phyloP scores from a whole-genome alignment of 164 flowering plant genomes.

The Hamamelis virginiana region DNA sequence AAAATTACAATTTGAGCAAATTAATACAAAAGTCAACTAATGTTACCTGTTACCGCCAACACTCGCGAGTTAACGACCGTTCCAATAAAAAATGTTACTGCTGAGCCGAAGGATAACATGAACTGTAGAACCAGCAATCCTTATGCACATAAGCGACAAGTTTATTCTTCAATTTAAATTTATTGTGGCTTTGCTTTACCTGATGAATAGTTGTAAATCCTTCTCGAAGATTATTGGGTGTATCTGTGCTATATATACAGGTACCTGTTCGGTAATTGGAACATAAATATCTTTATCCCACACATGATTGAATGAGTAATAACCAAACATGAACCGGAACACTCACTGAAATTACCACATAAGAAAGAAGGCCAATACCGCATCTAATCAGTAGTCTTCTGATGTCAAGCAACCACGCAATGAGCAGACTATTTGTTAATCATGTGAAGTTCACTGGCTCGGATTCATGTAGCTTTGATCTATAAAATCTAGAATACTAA shows the following conservation, averaged over 20 bases:
- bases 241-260: too few relatives aligned
- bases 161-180: too few relatives aligned
- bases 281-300: too few relatives aligned
- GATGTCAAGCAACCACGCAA: constrained; percentile 44
- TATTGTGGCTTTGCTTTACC: too few relatives aligned
- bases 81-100: too few relatives aligned
- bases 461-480: neutral
- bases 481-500: neutral
- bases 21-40: too few relatives aligned
- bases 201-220: too few relatives aligned
- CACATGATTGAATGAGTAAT: neutral
- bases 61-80: too few relatives aligned
- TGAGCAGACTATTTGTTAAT: too few relatives aligned
- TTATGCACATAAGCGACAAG: constrained; percentile 1
- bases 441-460: neutral
- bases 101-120: constrained; percentile 31
- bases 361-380: constrained; percentile 58
- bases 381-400: constrained; percentile 56
- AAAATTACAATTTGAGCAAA: too few relatives aligned
- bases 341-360: constrained; percentile 44
- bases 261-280: too few relatives aligned
- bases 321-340: neutral
- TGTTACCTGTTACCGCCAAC: constrained; percentile 34
- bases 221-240: too few relatives aligned
- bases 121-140: constrained; percentile 30